These are phyloP conservation scores for Colletotrichum viniferum DNA, from an alignment of 2,329 filamentous ascomycete species.

Conservation along the genomic window DNA sequence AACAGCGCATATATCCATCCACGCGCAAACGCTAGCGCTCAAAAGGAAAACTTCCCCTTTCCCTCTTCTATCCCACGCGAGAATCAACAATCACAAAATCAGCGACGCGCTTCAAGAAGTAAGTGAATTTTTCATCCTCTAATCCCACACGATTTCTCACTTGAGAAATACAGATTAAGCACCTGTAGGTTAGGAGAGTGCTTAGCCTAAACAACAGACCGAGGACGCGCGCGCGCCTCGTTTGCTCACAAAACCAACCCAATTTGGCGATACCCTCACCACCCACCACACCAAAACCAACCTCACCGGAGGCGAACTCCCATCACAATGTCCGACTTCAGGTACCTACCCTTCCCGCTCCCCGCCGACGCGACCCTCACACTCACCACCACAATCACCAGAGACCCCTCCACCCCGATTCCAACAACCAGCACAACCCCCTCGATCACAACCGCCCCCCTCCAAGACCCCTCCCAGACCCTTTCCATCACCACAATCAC, in stretches of 20 bases:
- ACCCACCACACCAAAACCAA: not conserved
- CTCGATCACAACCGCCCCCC: not conserved
- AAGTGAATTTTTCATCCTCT: not conserved
- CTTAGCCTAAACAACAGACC: not conserved
- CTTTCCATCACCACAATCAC: not conserved
- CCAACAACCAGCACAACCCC: accelerated
- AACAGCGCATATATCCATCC: not conserved
- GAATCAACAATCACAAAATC: not conserved
- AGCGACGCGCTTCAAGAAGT: accelerated
- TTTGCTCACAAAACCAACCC: not conserved
- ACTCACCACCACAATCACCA: not conserved
- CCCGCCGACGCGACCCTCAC: not conserved
- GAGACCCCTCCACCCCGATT: not conserved
- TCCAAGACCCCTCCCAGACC: not conserved
- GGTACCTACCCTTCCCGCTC: not conserved
- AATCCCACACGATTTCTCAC: not conserved
- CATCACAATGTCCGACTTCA: not conserved
- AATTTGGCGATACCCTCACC: not conserved
- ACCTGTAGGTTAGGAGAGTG: too few species aligned
- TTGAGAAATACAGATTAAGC: not conserved
- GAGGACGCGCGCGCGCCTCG: not conserved
- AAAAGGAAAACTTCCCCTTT: not conserved
- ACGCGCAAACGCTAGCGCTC: not conserved
- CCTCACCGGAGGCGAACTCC: not conserved
- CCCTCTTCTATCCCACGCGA: not conserved